A percentile compares a stretch with the other conserved stretches of the same genome.
phyloP scores from a whole-genome alignment of 1,284 basidiomycete genomes.

The Omphalotus olearius region DNA sequence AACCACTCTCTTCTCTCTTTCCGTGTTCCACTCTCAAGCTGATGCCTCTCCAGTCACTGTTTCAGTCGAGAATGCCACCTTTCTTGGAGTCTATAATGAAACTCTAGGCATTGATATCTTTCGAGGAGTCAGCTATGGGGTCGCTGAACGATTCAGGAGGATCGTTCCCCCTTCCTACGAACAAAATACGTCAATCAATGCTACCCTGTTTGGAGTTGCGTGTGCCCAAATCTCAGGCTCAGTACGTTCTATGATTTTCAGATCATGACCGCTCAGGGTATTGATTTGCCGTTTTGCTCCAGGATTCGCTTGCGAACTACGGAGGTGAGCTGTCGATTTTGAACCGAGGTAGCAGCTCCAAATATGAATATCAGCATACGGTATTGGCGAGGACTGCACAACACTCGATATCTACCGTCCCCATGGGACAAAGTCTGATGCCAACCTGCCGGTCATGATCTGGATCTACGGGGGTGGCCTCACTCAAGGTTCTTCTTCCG shows the following conservation, averaged over 20 bases:
- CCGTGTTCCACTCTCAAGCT: background rate
- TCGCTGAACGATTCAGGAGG: slow-evolving; percentile 1
- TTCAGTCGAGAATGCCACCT: background rate
- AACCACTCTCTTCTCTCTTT: too few relatives aligned
- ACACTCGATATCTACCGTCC: slow-evolving; percentile 5
- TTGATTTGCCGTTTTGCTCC: too few relatives aligned
- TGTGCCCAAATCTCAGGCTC: slow-evolving; percentile 3
- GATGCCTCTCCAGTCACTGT: background rate
- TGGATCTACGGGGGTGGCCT: slow-evolving; percentile 9
- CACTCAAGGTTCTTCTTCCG: slow-evolving; percentile 4
- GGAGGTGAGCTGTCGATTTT: background rate
- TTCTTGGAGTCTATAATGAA: slow-evolving; percentile 3
- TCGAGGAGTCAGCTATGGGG: slow-evolving; percentile 2
- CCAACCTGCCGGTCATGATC: slow-evolving; percentile 3
- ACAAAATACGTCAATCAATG: background rate
- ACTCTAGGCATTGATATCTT: slow-evolving; percentile 2
- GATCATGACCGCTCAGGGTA: too few relatives aligned
- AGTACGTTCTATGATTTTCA: background rate
- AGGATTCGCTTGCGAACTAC: background rate
- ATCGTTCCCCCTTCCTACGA: background rate
- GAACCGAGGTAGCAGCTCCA: background rate
- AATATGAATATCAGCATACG: background rate
- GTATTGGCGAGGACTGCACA: slow-evolving; percentile 4
- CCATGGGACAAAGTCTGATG: background rate
- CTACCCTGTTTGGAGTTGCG: slow-evolving; percentile 3